Conservation (phyloP, 306 rosid genomes). For the Senna tora region DNA sequence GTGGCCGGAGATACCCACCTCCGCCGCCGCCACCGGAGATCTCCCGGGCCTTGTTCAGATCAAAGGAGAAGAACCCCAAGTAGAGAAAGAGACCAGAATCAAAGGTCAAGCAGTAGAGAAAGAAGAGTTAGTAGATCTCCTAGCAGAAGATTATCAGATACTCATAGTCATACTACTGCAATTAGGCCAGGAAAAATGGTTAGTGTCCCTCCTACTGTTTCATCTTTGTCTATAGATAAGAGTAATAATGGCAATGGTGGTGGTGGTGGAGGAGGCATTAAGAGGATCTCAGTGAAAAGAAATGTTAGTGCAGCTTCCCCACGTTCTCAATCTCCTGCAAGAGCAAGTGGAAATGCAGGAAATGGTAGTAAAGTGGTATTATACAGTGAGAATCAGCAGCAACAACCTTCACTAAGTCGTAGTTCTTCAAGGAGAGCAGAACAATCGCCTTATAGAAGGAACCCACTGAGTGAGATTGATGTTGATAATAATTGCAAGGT, state of each 20-base stretch:
- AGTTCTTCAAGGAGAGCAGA: conserved; percentile 84
- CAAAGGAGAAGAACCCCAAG: conserved; percentile 91
- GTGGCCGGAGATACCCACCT: conserved; percentile 38
- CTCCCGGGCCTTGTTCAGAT: conserved; percentile 56
- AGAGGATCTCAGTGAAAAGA: conserved; percentile 72
- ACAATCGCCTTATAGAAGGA: conserved; percentile 83
- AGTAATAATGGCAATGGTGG: conserved; percentile 52
- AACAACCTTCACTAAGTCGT: conserved; percentile 76
- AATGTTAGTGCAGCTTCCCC: conserved; percentile 76
- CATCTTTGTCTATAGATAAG: conserved; percentile 77
- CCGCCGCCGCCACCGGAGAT: conserved; percentile 58
- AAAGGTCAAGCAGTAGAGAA: conserved; percentile 75
- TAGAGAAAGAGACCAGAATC: conserved; percentile 76
- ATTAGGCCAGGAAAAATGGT: conserved; percentile 84
- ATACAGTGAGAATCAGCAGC: conserved; percentile 47
- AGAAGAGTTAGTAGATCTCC: conserved; percentile 88
- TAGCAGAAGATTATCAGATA: conserved; percentile 64
- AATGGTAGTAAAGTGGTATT: conserved; percentile 39
- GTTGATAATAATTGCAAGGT: conserved; percentile 49
- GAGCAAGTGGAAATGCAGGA: conserved; percentile 38
- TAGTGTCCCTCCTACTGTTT: conserved; percentile 81
- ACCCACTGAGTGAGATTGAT: conserved; percentile 84
- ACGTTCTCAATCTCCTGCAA: conserved; percentile 76
- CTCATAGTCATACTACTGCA: neutral
- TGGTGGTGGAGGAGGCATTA: conserved; percentile 49